Evolutionary conservation across 1,139 yeast species (phyloP), one percentile per base, ranked within the genome.

Genomic region (Pichia cactophila): DNA sequence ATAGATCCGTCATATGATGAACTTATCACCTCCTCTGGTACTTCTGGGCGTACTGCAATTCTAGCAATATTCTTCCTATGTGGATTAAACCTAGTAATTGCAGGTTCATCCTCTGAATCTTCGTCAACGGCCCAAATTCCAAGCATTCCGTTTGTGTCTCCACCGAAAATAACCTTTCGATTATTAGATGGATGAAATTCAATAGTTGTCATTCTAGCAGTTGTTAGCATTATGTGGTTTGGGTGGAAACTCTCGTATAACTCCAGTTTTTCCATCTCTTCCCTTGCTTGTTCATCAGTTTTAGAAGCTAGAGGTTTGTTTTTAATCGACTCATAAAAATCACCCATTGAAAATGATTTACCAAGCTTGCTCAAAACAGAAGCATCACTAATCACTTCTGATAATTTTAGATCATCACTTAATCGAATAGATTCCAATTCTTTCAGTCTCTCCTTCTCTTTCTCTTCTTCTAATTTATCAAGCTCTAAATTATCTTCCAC

Each of bases 1-100:
- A 90, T 74, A 0, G 94, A 81, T 0, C 97, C 96, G 66, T 92
- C 98, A 62, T 90, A 90, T 1, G 95, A 83, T 10, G 83, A 74
- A 0, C 94, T 79, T 43, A 80, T 74, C 1, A 90, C 72, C 5
- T 80, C 75, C 29, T 75, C 69, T 5, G 67, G 66, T 0, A 73
- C 67, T 33, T 80, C 78, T 17, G 54, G 54, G 10, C 60, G 54
- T 33, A 86, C 74, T 11, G 74, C 69, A 29, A 88, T 77, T 49
- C 78, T 75, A 8, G 92, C 77, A 11, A 92, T 77, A 16, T 87
- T 76, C 49, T 83, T 81, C 0, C 92, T 82, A 61, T 92, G 97
- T 2, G 89, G 78, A 56, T 81, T 82, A 54, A 89, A 74, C 26
- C 80, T 77, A 1, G 82, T 69, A 1, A 86, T 78, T 29, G 80